phyloP scores from a whole-genome alignment of 2,329 filamentous ascomycete species.

The Trichothecium sympodiale region DNA sequence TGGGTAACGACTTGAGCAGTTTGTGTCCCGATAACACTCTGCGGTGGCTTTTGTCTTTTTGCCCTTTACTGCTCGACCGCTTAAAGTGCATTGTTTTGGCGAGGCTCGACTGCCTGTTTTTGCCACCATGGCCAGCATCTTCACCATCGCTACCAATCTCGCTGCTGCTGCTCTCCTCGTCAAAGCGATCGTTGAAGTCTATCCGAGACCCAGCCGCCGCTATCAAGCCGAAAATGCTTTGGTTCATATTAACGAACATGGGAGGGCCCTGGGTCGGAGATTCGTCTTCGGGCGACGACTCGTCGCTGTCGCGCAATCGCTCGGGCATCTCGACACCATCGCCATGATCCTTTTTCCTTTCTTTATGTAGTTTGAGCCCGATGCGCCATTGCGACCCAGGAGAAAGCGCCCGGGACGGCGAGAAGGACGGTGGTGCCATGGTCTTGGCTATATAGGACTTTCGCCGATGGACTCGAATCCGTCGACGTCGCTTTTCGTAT shows the following conservation, averaged over 20 bases:
- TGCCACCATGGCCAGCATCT: constrained; percentile 9
- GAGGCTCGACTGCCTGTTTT: constrained; percentile 29
- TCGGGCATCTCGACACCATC: constrained; percentile 39
- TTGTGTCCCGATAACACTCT: constrained; percentile 54
- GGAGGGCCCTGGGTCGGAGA: constrained; percentile 31
- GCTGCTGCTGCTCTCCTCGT: constrained; percentile 70
- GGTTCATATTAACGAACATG: constrained; percentile 69
- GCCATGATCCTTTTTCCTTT: constrained; percentile 26
- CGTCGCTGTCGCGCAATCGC: constrained; percentile 37
- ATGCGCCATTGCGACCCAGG: constrained; percentile 14
- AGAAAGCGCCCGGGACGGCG: constrained; percentile 12
- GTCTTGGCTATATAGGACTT: too few relatives aligned
- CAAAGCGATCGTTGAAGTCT: constrained; percentile 73
- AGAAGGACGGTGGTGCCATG: constrained; percentile 9
- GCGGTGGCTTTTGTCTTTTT: constrained; percentile 29
- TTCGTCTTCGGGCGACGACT: constrained; percentile 31
- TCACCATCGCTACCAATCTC: constrained; percentile 47
- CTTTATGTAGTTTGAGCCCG: constrained; percentile 8
- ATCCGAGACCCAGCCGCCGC: constrained; percentile 75
- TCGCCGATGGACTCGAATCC: too few relatives aligned
- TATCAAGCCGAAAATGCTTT: constrained; percentile 88
- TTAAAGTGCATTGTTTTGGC: constrained; percentile 31
- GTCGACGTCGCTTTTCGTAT: too few relatives aligned
- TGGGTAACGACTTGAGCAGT: constrained; percentile 54
- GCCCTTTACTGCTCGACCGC: constrained; percentile 18